A percentile compares a stretch with the other conserved stretches of the same genome.
phyloP scores from a whole-genome alignment of 495 filamentous ascomycete genomes.

The Podospora pseudopauciseta region DNA sequence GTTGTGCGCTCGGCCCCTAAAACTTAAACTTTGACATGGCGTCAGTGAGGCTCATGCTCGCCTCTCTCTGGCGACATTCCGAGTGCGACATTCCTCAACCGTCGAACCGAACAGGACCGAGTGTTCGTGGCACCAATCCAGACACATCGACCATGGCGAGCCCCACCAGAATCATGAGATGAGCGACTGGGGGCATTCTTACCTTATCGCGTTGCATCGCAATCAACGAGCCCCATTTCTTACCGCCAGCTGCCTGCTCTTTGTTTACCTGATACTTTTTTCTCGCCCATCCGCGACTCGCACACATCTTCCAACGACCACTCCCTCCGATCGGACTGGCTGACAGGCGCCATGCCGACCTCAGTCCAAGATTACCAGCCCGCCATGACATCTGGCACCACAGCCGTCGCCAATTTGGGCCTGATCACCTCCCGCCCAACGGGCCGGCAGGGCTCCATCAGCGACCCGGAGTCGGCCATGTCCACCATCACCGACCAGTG shows the following conservation, averaged over 20 bases:
- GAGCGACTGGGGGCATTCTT: neutral
- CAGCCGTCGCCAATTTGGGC: neutral
- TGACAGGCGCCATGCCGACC: neutral
- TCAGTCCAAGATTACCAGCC: conserved; percentile 1
- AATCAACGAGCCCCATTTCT: neutral
- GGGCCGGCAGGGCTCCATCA: neutral
- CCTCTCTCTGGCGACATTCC: neutral
- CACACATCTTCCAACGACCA: neutral
- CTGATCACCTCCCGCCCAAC: neutral
- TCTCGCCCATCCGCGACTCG: neutral
- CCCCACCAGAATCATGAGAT: neutral
- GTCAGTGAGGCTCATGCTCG: neutral
- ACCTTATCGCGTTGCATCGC: neutral
- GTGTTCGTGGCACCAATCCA: conserved; percentile 1
- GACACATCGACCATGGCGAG: neutral
- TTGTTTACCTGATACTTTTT: neutral
- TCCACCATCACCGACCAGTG: neutral
- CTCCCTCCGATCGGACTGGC: neutral
- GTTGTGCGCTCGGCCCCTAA: no score
- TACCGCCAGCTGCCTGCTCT: neutral
- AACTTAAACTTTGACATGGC: neutral
- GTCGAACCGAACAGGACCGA: neutral
- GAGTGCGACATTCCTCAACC: neutral
- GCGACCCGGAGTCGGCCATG: neutral
- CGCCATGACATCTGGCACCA: neutral